phyloP scores from a whole-genome alignment of 805 yeast genomes.

The Cyberlindnera maritima region DNA sequence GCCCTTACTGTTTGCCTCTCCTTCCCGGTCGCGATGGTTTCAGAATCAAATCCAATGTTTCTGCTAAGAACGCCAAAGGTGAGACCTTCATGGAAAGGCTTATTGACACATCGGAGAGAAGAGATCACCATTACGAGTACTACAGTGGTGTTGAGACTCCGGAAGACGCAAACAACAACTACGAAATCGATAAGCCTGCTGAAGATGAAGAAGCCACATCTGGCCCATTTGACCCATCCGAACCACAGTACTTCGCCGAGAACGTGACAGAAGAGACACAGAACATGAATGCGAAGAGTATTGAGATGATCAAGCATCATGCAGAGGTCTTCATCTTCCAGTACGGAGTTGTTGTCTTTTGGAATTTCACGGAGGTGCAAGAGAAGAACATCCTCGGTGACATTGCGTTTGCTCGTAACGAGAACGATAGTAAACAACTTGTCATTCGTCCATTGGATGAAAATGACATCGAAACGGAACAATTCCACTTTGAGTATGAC shows the following conservation, averaged over 20 bases:
- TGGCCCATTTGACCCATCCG: slow-evolving; percentile 82
- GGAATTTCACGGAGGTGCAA: slow-evolving; percentile 92
- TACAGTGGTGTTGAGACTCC: slow-evolving; percentile 72
- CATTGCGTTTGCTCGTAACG: slow-evolving; percentile 50
- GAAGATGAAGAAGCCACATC: slow-evolving; percentile 29
- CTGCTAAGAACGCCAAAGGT: slow-evolving; percentile 38
- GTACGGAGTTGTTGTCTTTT: slow-evolving; percentile 96
- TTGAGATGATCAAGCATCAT: slow-evolving; percentile 38
- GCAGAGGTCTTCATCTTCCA: slow-evolving; percentile 88
- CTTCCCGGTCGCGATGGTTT: slow-evolving; percentile 81
- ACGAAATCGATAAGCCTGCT: slow-evolving; percentile 33
- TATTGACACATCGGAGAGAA: slow-evolving; percentile 77
- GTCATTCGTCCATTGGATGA: slow-evolving; percentile 76
- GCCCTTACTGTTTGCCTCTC: slow-evolving; percentile 83
- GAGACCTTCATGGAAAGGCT: slow-evolving; percentile 63
- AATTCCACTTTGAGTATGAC: slow-evolving; percentile 48
- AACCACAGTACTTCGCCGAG: slow-evolving; percentile 83
- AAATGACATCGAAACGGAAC: slow-evolving; percentile 91
- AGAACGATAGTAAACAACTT: slow-evolving; percentile 47
- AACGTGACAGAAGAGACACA: slow-evolving; percentile 25
- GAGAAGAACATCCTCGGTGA: slow-evolving; percentile 94
- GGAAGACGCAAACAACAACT: slow-evolving; percentile 48
- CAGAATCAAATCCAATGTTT: slow-evolving; percentile 64
- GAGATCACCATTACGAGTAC: slow-evolving; percentile 90
- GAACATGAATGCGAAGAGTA: slow-evolving; percentile 15